These are phyloP conservation scores for Pyrus hybrid DNA, from an alignment of 331 rosid genomes.

Conservation along the genomic window DNA sequence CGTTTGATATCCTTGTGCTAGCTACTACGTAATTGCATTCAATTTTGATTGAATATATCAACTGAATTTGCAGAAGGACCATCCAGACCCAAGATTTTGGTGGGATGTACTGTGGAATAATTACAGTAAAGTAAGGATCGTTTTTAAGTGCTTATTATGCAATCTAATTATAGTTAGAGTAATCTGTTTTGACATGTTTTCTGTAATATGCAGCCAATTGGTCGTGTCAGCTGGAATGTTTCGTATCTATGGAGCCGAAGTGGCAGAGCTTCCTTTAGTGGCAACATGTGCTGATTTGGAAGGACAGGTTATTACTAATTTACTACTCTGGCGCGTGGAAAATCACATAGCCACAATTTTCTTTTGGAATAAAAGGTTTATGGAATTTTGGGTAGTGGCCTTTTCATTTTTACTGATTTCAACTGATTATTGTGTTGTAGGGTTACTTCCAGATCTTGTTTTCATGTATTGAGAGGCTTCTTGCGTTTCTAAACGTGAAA, in stretches of 20 bases:
- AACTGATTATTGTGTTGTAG: constrained; percentile 22
- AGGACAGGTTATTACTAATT: constrained; percentile 44
- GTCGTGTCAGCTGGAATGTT: constrained; percentile 62
- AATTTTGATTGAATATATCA: neutral
- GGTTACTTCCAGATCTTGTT: constrained; percentile 71
- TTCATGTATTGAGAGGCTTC: constrained; percentile 59
- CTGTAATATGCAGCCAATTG: constrained; percentile 30
- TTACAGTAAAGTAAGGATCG: constrained; percentile 58
- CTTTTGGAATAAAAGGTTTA: neutral
- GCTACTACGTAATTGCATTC: neutral
- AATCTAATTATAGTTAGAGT: neutral
- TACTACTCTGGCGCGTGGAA: neutral
- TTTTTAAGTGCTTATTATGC: neutral
- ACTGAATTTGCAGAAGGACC: constrained; percentile 38
- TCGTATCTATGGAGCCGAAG: constrained; percentile 61
- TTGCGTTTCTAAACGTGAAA: constrained; percentile 43
- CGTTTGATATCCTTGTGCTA: neutral
- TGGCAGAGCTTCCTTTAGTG: constrained; percentile 86
- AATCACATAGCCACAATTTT: no score
- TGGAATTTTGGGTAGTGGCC: neutral
- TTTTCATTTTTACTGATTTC: neutral
- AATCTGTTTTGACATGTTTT: neutral
- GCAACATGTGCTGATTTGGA: constrained; percentile 46
- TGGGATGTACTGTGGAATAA: constrained; percentile 67
- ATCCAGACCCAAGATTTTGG: constrained; percentile 64